These are phyloP conservation scores for Exophiala spinifera DNA, from an alignment of 2,329 filamentous ascomycete genomes.

Conservation along the genomic window DNA sequence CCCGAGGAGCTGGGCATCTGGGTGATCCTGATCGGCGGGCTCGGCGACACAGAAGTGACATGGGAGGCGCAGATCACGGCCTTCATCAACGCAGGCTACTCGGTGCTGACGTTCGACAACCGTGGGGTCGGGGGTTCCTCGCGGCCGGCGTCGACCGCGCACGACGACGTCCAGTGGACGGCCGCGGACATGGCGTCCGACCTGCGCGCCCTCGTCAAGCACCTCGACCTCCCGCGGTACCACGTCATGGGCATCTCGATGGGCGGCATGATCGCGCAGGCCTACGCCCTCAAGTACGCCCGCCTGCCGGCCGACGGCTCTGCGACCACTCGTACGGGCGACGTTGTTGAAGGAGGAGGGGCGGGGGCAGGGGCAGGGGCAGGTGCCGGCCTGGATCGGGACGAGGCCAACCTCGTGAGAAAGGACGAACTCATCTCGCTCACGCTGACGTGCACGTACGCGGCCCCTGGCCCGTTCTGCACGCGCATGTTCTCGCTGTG, in stretches of 20 bases:
- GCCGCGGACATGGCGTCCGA: slow-evolving; percentile 12
- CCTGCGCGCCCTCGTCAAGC: slow-evolving; percentile 4
- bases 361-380: too few relatives aligned
- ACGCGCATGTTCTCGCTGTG: slow-evolving; percentile 16
- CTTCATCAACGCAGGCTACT: slow-evolving; percentile 11
- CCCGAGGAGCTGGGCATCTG: neutral
- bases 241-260: slow-evolving; percentile 17
- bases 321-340: too few relatives aligned
- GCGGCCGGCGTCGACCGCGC: neutral
- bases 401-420: too few relatives aligned
- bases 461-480: slow-evolving; percentile 15
- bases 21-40: slow-evolving; percentile 20
- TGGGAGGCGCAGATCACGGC: slow-evolving; percentile 11
- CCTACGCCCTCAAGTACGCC: slow-evolving; percentile 10
- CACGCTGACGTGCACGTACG: slow-evolving; percentile 17
- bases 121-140: slow-evolving; percentile 16
- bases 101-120: slow-evolving; percentile 20
- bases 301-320: too few relatives aligned
- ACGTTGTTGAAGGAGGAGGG: too few relatives aligned
- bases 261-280: slow-evolving; percentile 21
- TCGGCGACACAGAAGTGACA: slow-evolving; percentile 13
- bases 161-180: slow-evolving; percentile 8
- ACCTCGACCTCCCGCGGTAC: slow-evolving; percentile 2
- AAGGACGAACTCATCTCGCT: slow-evolving; percentile 9
- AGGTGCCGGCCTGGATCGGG: too few relatives aligned